Conservation (phyloP, 306 rosid species). For the Trifolium fragiferum region DNA sequence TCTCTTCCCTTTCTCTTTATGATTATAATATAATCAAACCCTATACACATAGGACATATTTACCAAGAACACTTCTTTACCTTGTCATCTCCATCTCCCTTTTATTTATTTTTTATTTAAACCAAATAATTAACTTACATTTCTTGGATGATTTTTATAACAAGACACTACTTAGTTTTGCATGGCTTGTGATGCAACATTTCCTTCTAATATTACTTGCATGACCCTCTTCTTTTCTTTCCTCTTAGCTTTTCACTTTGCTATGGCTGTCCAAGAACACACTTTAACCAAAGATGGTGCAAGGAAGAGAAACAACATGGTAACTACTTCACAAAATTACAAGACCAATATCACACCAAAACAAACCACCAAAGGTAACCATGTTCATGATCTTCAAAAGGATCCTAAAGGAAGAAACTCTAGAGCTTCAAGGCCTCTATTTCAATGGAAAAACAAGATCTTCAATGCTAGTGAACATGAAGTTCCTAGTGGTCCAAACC, state of each 20-base stretch:
- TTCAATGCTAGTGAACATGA: slow-evolving; percentile 70
- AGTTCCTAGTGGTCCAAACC: slow-evolving; percentile 95
- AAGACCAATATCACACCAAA: slow-evolving; percentile 6
- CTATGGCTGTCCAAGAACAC: slow-evolving; percentile 46
- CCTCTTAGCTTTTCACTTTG: slow-evolving; percentile 45
- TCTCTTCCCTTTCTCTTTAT: slow-evolving; percentile 29
- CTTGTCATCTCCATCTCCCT: slow-evolving; percentile 28
- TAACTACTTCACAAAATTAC: slow-evolving; percentile 33
- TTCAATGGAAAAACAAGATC: slow-evolving; percentile 55
- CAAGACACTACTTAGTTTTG: slow-evolving; percentile 39
- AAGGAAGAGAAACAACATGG: slow-evolving; percentile 30
- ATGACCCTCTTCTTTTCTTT: slow-evolving; percentile 52
- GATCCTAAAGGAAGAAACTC: slow-evolving; percentile 37
- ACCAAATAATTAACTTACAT: slow-evolving; percentile 6
- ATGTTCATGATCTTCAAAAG: slow-evolving; percentile 35
- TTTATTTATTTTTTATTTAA: slow-evolving; percentile 14
- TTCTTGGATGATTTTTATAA: slow-evolving; percentile 47
- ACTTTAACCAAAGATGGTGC: slow-evolving; percentile 32
- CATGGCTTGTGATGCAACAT: slow-evolving; percentile 66
- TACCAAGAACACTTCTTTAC: slow-evolving; percentile 14
- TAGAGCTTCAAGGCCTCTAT: slow-evolving; percentile 41
- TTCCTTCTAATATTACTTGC: slow-evolving; percentile 43
- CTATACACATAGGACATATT: slow-evolving; percentile 32
- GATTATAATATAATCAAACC: slow-evolving; percentile 41
- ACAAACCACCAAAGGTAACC: slow-evolving; percentile 18